Evolutionary conservation across 305 asterid genomes (phyloP), one percentile per base, ranked within the genome.

Genomic region (Fraxinus latifolia): DNA sequence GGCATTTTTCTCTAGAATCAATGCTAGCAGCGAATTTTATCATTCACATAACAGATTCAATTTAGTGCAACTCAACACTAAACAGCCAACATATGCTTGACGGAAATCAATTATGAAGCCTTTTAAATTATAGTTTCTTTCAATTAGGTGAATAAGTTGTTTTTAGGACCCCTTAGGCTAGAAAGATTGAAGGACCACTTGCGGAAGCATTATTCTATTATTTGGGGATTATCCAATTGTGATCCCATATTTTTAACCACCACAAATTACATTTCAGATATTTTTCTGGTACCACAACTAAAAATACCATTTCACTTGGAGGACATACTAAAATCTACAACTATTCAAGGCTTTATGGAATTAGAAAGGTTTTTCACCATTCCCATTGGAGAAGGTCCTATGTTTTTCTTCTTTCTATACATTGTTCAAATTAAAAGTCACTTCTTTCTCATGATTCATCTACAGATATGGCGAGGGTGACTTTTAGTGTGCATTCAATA

Each of bases 1-100:
- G 9, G 17, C 8, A 60, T 3, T 44, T 72, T 44, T 60, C 55
- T 37, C 42, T 37, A 36, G 73, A 80, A 77, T 76, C 36, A 55
- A 76, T 74, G 33, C 37, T 23, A 53, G 50, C 33, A 80, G 44
- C 25, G 1, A 29, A 31, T 78, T 23, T 72, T 34, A 19, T 9
- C 17, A 76, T 78, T 33, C 31, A 7, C 78, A 15, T 75, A 75
- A 74, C 33, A 27, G 12, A 80, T 82, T 39, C 31, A n/a, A 25
- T 4, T 17, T 17, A 77, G 17, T 47, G 1, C 15, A 82, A 77
- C 19, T 60, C 31, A 60, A 53, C 71, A 70, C 68, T 68, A 34
- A 72, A 82, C 5, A 29, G 27, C 80, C 17, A 76, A 67, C 82
- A 50, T 3, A 17, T 55, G 67, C 7, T 60, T 21, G 70, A 21